Percentiles rank a stretch among this genome's conserved stretches.
Conservation (phyloP, 2,329 filamentous ascomycete genomes). For the Colletotrichum tropicale region DNA sequence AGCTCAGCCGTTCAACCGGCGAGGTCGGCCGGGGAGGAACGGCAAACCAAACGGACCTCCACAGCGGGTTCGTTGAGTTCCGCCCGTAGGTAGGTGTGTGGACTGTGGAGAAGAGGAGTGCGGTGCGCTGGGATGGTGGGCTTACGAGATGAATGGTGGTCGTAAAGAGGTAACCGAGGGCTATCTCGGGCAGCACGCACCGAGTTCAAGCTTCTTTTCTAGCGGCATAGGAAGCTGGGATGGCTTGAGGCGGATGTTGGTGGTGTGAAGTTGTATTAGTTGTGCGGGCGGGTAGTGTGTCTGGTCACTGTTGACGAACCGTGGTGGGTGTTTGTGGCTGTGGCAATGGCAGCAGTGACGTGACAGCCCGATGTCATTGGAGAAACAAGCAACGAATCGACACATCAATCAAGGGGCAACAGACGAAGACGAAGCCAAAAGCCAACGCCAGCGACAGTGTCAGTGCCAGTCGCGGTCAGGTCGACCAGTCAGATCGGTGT, state of each 20-base stretch:
- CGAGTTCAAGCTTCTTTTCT: conserved; percentile 17
- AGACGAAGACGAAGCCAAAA: not conserved
- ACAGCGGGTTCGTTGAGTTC: conserved; percentile 15
- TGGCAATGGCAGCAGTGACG: not conserved
- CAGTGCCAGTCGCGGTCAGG: not conserved
- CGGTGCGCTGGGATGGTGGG: not conserved
- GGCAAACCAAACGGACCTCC: conserved; percentile 18
- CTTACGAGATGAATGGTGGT: not conserved
- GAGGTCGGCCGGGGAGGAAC: conserved; percentile 1
- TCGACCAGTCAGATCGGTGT: not conserved
- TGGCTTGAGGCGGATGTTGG: not conserved
- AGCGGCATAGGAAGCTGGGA: not conserved
- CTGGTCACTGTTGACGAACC: not conserved
- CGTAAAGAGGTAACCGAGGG: not conserved
- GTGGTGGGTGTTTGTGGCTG: not conserved
- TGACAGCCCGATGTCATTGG: conserved; percentile 2
- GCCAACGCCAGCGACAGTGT: not conserved
- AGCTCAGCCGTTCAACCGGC: conserved; percentile 15
- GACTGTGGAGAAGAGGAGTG: conserved; percentile 1
- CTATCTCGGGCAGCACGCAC: not conserved
- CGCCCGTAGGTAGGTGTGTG: not conserved
- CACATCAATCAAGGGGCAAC: not conserved
- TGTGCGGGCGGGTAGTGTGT: not conserved
- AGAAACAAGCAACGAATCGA: conserved; percentile 5
- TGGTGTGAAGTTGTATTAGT: not conserved